A percentile compares a stretch with the other conserved stretches of the same genome.
Evolutionary conservation across 768 basidiomycete genomes (phyloP).

Genomic region (Boletus vermiculosoides): DNA sequence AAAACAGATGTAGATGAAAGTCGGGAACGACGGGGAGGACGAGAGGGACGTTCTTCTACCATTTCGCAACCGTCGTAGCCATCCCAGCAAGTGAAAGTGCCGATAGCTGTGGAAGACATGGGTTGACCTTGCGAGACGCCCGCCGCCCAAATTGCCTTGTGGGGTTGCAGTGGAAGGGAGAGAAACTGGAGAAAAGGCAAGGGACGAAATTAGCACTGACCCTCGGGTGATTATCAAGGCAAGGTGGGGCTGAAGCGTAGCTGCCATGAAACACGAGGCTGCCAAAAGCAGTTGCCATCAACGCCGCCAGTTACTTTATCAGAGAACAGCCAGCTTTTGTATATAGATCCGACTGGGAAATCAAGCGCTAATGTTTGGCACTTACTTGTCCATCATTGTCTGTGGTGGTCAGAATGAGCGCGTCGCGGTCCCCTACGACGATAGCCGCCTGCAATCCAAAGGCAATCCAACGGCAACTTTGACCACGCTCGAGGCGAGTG

Average conservation of each 20-base stretch:
- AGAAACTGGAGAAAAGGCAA: conserved; percentile 15
- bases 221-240: conserved; percentile 35
- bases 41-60: conserved; percentile 18
- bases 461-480: neutral
- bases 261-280: conserved; percentile 36
- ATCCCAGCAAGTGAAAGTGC: conserved; percentile 36
- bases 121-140: conserved; percentile 12
- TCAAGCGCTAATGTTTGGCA: neutral
- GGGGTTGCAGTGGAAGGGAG: conserved; percentile 20
- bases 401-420: neutral
- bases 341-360: conserved; percentile 13
- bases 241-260: conserved; percentile 18
- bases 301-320: conserved; percentile 27
- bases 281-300: conserved; percentile 31
- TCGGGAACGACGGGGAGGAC: conserved; percentile 22
- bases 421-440: neutral
- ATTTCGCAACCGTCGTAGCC: conserved; percentile 30
- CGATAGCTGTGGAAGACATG: conserved; percentile 35
- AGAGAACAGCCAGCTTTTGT: conserved; percentile 7
- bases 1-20: conserved; percentile 20
- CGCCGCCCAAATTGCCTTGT: conserved; percentile 21
- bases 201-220: conserved; percentile 27
- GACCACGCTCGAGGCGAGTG: neutral
- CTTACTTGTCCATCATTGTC: conserved; percentile 1
- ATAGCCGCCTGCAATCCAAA: neutral